These are phyloP conservation scores for Penicillium ucsense DNA, from an alignment of 495 filamentous ascomycete species.

Conservation along the genomic window DNA sequence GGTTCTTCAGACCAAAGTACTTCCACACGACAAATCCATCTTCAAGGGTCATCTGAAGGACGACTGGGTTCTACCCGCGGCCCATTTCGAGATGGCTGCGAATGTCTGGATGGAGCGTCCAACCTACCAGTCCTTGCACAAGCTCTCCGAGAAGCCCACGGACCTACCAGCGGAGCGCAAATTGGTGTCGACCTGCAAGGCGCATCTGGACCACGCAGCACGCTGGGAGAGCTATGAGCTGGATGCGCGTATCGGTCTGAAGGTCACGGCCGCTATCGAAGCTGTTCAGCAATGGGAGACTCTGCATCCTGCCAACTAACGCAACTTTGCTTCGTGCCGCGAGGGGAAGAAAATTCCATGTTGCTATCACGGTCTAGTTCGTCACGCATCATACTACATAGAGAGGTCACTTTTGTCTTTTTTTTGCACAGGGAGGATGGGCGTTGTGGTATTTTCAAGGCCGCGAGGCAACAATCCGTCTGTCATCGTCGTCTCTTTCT, in stretches of 20 bases:
- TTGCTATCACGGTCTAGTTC: too few species aligned
- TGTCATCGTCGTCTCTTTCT: too few species aligned
- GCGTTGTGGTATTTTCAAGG: too few species aligned
- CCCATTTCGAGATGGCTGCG: conserved; percentile 84
- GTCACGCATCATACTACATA: too few species aligned
- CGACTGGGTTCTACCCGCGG: conserved; percentile 70
- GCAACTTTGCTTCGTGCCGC: too few species aligned
- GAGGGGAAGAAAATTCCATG: too few species aligned
- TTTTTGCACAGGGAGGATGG: too few species aligned
- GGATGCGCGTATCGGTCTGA: conserved; percentile 76
- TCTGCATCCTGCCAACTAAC: conserved; percentile 15
- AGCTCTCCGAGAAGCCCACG: conserved; percentile 7
- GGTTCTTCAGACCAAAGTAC: conserved; percentile 49
- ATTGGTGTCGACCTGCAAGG: conserved; percentile 55
- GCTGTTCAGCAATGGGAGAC: conserved; percentile 61
- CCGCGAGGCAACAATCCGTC: too few species aligned
- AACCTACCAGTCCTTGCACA: conserved; percentile 24
- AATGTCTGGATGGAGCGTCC: conserved; percentile 63
- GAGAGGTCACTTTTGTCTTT: too few species aligned
- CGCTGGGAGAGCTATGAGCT: conserved; percentile 80
- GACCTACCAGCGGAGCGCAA: conserved; percentile 28
- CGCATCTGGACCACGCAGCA: conserved; percentile 67
- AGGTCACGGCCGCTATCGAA: conserved; percentile 70
- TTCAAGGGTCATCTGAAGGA: conserved; percentile 73
- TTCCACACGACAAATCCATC: conserved; percentile 50